Evolutionary conservation across 1,284 basidiomycete genomes (phyloP), one percentile per base, ranked within the genome.

Genomic region (Microbotryum saponariae): DNA sequence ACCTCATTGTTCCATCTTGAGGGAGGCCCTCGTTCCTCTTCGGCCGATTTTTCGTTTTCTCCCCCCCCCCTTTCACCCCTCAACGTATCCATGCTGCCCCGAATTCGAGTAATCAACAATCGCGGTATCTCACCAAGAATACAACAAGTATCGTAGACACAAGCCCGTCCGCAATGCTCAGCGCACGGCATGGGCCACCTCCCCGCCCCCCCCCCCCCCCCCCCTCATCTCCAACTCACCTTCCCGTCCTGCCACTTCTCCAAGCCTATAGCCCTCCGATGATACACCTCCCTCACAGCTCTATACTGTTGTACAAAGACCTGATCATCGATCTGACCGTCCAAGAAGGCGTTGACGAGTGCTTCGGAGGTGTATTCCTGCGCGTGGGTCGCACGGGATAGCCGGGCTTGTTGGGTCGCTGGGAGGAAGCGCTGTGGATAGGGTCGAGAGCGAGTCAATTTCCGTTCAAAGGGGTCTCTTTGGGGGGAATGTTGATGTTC

Each of bases 341-440:
- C 85, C 37, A 92, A 82, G 72, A 96, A 93, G 0, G 83, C 77
- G 20, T 84, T 82, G 0, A 90, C 89, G 29, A 92, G 77, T 7
- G 83, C 79, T 74, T 97, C 92, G 1, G 89, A 91, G 20, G 81
- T 76, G 64, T 91, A 90, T 70, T 97, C 92, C 76, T 93, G 91
- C 25, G 87, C 86, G 0, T 86, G 88, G 12, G 87, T 85, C 25
- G 89, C 87, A 71, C 93, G 89, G 52, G 85, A 82, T 16, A 94
- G 81, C 2, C 91, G 84, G 77, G 92, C 83, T 58, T 89, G 82
- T 45, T 94, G 82, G 73, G 93, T 92, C 70, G 89, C 86, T 0
- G 89, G 85, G 1, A 84, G 83, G 71, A 88, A 88, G 51, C 88
- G 83, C 91, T 94, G 71, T 16, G 21, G 14, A 27, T 29, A 23